Evolutionary conservation across 2,329 filamentous ascomycete genomes (phyloP).

Genomic region (Aspergillus carbonarius): DNA sequence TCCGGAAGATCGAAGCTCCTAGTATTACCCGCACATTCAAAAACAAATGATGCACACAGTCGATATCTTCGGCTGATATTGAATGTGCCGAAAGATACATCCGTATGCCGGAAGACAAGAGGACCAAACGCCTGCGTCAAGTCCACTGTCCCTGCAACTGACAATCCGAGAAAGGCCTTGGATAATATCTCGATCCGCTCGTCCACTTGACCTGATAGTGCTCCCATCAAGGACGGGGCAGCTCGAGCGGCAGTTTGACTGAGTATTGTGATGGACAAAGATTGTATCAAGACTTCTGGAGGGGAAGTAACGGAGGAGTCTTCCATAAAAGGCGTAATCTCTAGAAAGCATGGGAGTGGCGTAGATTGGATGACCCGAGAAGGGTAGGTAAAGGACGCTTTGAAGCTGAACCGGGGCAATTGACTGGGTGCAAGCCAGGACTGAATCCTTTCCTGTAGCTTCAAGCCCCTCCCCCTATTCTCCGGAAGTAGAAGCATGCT

Average conservation of each 20-base stretch:
- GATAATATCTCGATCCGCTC: slow-evolving; percentile 11
- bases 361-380: slow-evolving; percentile 3
- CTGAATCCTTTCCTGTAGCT: slow-evolving; percentile 10
- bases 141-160: slow-evolving; percentile 5
- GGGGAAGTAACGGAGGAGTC: background rate
- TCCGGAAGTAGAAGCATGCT: slow-evolving; percentile 12
- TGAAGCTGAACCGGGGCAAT: slow-evolving; percentile 17
- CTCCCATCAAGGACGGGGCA: slow-evolving; percentile 12
- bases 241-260: slow-evolving; percentile 14
- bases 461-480: slow-evolving; percentile 12
- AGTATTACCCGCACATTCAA: slow-evolving; percentile 12
- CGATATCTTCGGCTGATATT: slow-evolving; percentile 10
- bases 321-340: slow-evolving; percentile 8
- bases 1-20: background rate
- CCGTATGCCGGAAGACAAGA: slow-evolving; percentile 6
- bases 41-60: slow-evolving; percentile 4
- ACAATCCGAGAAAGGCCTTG: slow-evolving; percentile 3
- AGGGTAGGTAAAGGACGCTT: slow-evolving; percentile 11
- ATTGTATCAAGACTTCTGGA: slow-evolving; percentile 7
- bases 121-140: slow-evolving; percentile 9
- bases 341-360: slow-evolving; percentile 8
- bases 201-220: slow-evolving; percentile 10
- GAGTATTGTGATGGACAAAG: slow-evolving; percentile 4
- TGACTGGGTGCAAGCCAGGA: slow-evolving; percentile 14
- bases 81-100: slow-evolving; percentile 15